These are phyloP conservation scores for Canavalia ensiformis DNA, from an alignment of 306 rosid species.

Conservation along the genomic window DNA sequence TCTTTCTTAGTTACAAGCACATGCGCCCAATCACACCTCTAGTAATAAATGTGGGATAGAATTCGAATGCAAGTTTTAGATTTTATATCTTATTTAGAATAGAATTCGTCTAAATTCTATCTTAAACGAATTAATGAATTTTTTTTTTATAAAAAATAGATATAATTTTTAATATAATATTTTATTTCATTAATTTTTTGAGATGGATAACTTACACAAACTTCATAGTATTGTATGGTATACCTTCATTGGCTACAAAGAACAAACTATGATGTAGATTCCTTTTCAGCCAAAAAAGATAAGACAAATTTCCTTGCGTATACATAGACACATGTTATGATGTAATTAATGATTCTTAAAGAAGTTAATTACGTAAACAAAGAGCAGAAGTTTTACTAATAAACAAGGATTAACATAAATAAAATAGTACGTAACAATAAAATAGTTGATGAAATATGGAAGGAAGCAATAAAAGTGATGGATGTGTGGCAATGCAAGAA, in stretches of 20 bases:
- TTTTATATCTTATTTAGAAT: no score
- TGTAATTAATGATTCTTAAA: not conserved
- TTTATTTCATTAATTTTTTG: no score
- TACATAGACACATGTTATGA: no score
- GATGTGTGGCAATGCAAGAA: not conserved
- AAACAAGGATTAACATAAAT: not conserved
- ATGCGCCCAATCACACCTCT: no score
- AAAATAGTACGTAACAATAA: conserved; percentile 6
- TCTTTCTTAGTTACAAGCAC: no score
- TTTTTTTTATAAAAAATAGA: no score
- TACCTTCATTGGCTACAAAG: not conserved
- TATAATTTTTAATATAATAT: no score
- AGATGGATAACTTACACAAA: no score
- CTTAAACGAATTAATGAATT: no score
- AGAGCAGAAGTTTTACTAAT: not conserved
- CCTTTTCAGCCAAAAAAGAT: not conserved
- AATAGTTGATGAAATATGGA: not conserved
- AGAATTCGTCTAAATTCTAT: no score
- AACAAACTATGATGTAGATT: not conserved
- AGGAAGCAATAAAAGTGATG: not conserved
- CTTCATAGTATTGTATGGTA: not conserved
- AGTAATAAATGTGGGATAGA: no score
- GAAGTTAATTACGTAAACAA: not conserved
- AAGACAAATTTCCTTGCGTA: not conserved
- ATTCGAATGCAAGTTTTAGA: no score